phyloP scores from a whole-genome alignment of 345 rosid species.

The Melastoma malabathricum region DNA sequence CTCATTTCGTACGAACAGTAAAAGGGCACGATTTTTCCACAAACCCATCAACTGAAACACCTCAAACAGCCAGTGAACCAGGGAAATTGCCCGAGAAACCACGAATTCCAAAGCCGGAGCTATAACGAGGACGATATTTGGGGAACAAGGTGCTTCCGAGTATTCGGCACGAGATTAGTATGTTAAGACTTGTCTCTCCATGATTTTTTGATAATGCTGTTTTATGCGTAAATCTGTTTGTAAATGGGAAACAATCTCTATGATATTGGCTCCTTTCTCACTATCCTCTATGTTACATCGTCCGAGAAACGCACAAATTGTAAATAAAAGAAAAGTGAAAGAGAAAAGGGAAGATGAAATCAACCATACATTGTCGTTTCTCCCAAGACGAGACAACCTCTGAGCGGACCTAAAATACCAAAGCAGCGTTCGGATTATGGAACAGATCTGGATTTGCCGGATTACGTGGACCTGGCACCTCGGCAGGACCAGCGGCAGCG shows the following conservation, averaged over 20 bases:
- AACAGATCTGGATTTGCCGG: background rate
- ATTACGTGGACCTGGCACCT: conserved; percentile 1
- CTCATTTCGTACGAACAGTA: no score
- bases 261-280: background rate
- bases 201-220: background rate
- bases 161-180: conserved; percentile 39
- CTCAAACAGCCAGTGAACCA: no score
- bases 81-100: no score
- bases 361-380: background rate
- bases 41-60: conserved; percentile 23
- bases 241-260: background rate
- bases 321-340: background rate
- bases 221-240: background rate
- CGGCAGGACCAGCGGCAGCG: conserved; percentile 16
- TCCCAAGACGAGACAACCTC: background rate
- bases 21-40: conserved; percentile 19
- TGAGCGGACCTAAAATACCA: no score
- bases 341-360: background rate
- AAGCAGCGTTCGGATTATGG: no score
- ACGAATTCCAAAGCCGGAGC: no score
- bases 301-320: background rate
- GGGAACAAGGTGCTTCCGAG: conserved; percentile 42
- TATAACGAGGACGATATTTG: conserved; percentile 24
- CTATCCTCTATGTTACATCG: background rate
- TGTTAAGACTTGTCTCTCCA: background rate